Conservation (phyloP, 768 basidiomycete genomes). For the Candolleomyces eurysporus region DNA sequence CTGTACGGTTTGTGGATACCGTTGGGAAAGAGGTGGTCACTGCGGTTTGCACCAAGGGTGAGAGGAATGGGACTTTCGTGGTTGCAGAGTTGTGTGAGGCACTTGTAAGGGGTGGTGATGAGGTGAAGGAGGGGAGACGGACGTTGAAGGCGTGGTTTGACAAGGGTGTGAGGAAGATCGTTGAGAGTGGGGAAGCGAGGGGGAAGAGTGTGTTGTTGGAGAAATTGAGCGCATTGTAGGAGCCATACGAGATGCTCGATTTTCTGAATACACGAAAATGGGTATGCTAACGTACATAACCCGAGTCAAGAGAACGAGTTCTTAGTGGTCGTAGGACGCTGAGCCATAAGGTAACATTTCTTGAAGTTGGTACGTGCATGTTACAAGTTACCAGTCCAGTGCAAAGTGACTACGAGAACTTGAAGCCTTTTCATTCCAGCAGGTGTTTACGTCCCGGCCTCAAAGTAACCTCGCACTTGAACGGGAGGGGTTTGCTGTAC, state of each 20-base stretch:
- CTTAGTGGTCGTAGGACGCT: no score
- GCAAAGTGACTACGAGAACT: neutral
- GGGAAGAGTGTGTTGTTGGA: constrained; percentile 72
- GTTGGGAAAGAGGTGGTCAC: constrained; percentile 53
- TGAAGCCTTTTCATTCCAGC: neutral
- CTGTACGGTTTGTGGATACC: constrained; percentile 49
- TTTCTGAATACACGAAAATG: no score
- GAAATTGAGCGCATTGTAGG: constrained; percentile 39
- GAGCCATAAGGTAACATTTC: no score
- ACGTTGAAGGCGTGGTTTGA: constrained; percentile 60
- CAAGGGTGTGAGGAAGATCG: constrained; percentile 38
- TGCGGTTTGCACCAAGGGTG: constrained; percentile 54
- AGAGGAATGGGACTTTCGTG: constrained; percentile 68
- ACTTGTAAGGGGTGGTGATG: constrained; percentile 34
- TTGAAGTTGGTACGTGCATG: no score
- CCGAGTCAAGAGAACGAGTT: no score
- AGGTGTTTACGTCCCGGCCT: neutral
- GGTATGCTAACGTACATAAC: no score
- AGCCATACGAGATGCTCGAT: neutral
- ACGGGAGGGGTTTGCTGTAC: neutral
- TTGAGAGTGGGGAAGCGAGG: constrained; percentile 59
- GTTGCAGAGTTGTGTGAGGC: constrained; percentile 71
- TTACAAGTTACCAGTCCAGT: neutral
- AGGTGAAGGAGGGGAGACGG: constrained; percentile 36
- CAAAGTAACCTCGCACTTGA: neutral